Evolutionary conservation across 176 grass and related monocot genomes (phyloP), one percentile per base, ranked within the genome.

Genomic region (Rhynchospora pubera): DNA sequence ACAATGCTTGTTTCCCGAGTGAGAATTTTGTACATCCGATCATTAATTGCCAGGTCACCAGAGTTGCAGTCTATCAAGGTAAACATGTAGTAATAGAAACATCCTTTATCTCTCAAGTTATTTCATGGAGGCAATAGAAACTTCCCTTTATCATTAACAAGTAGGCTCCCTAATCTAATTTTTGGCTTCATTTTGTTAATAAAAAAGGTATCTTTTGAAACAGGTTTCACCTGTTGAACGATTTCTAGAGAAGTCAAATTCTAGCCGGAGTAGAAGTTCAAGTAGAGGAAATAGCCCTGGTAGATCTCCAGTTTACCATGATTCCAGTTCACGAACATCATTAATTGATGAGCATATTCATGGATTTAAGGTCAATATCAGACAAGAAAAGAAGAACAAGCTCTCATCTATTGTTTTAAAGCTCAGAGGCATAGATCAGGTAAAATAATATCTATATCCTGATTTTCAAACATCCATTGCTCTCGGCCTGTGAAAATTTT

Each of bases 1-100:
- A 98, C 95, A 62, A 94, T 98, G 92, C 89, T 98, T 76, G 95
- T 98, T 88, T 98, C 95, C 59, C 93, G 95, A 45, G 95, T 98
- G 67, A 91, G 90, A 90, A 98, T 98, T 88, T 91, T 98, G 84
- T 98, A 98, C 65, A 93, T 93, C 79, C 89, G 95, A 89, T 98
- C 95, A 92, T 91, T 98, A 86, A 80, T 98, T 88, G 87, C 95
- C 86, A 92, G 86, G 65, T 98, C 95, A n/a, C 95, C 95, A 39
- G 95, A 98, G 85, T 87, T 98, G 85, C 95, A 98, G 83, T 94
- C 95, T 53, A 91, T 98, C 85, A 98, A 94, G 89, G 95, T 93
- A 87, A 81, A 50, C 14, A 50, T 55, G 30, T 50, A 22, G 42
- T 24, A 76, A 34, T 75, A 16, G 30, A 75, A 46, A 71, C 32